These are phyloP conservation scores for Stemphylium vesicarium DNA, from an alignment of 2,329 filamentous ascomycete species.

Conservation along the genomic window DNA sequence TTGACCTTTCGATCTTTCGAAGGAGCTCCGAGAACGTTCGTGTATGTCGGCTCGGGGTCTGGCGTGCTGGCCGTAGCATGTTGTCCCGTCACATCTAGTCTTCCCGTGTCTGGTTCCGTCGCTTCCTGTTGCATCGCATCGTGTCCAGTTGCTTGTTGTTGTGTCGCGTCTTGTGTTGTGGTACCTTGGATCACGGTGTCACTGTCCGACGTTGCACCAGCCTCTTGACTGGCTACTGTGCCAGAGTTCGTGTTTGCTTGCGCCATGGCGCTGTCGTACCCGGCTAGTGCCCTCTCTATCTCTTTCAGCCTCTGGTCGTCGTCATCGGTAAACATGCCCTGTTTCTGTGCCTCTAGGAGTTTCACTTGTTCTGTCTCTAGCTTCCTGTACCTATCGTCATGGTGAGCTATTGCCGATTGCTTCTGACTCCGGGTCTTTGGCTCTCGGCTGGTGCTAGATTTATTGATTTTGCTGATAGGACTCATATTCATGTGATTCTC, in stretches of 20 bases:
- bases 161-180: too few relatives aligned
- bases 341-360: not conserved
- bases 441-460: too few relatives aligned
- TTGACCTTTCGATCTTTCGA: not conserved
- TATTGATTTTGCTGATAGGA: too few relatives aligned
- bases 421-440: too few relatives aligned
- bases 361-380: constrained; percentile 7
- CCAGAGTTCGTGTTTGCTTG: not conserved
- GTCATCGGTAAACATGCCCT: not conserved
- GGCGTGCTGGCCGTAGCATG: too few relatives aligned
- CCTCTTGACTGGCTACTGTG: not conserved
- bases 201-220: too few relatives aligned
- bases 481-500: not conserved
- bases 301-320: not conserved
- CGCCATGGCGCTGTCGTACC: not conserved
- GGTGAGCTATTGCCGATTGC: too few relatives aligned
- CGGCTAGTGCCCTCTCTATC: not conserved
- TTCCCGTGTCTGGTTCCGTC: too few relatives aligned
- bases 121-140: too few relatives aligned
- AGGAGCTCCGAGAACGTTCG: not conserved
- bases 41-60: not conserved
- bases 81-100: too few relatives aligned
- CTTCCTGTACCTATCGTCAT: too few relatives aligned
- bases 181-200: too few relatives aligned
- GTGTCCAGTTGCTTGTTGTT: not conserved